Evolutionary conservation across 306 rosid genomes (phyloP), one percentile per base, ranked within the genome.

Genomic region (Bauhinia variegata): DNA sequence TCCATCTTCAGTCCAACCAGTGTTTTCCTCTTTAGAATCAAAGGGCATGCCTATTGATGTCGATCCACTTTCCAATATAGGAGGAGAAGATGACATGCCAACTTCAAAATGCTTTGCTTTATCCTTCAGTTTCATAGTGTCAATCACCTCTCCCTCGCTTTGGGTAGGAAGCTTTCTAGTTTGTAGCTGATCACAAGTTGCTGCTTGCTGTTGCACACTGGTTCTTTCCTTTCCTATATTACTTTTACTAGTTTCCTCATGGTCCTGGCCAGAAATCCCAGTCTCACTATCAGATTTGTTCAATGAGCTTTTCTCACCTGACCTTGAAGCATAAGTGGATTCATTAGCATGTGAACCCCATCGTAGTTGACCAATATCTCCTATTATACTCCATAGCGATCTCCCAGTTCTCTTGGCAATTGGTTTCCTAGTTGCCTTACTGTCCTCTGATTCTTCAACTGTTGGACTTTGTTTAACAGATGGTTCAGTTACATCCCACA

Each of bases 241-340:
- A 60, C 84, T 80, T 52, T 75, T 82, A 53, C 55, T 62, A 13
- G 68, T 76, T 68, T 81, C 96, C 78, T 78, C 97, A 32, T 72
- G 85, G 81, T 88, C 95, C 48, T 47, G 88, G 53, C 95, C 89
- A 69, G 97, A 90, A 78, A 80, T 80, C 84, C 87, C 82, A 23
- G 87, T 65, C 49, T 90, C 96, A 46, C 87, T 85, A 8, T 63
- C 87, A 60, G 95, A 86, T 75, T 82, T 89, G 70, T 78, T 80
- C 50, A 91, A 69, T 37, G 88, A 88, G 77, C 57, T 71, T 73
- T 60, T 84, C 61, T 85, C 89, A 41, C 83, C 86, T 39, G 87
- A 82, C 68, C 73, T 78, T 63, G 61, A 69, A 60, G 84, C 66
- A 38, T 87, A 78, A 39, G 78, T 70, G 71, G 83, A 70, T 58